Evolutionary conservation across 306 rosid genomes (phyloP), one percentile per base, ranked within the genome.

Genomic region (Cucumis melo): DNA sequence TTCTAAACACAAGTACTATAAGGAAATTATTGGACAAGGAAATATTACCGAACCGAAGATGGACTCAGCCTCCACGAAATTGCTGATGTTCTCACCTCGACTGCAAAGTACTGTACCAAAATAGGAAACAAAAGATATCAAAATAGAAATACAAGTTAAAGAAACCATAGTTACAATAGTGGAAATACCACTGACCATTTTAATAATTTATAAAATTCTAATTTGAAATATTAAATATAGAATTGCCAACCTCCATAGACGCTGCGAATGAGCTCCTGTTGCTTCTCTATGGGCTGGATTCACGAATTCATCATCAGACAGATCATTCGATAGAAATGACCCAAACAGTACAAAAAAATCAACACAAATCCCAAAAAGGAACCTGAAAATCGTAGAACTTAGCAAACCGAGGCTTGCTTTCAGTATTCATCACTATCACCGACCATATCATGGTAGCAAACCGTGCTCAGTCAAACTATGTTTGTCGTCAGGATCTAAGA

Each of bases 311-410:
- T 80, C 79, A 68, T 61, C 53, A 61, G 29, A 58, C 61, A 75
- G 42, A 77, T 67, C n/a, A 46, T 19, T 65, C 24, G n/a, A 38
- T n/a, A 41, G 73, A 78, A 73, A 7, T 11, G 75, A 74, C 57
- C 24, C 44, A 29, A 68, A 51, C 27, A 15, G 51, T 58, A 63
- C 14, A 14, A 12, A 74, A 32, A 24, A 6, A 14, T 44, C 6
- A 48, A 16, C 57, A n/a, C 4, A 29, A 15, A 79, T 64, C 44
- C 23, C 56, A 81, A 73, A 78, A 67, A 82, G 42, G 27, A 65
- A 94, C 99, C 97, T 54, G 80, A 85, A 80, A 86, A 81, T 94
- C 93, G 73, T 94, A 92, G 81, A 94, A 90, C 78, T 92, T 94
- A 61, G 96, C 82, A 64, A 94, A 90, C 68, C 99, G 96, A 79